A percentile compares a stretch with the other conserved stretches of the same genome.
phyloP scores from a whole-genome alignment of 768 basidiomycete species.

The Psilocybe cubensis region DNA sequence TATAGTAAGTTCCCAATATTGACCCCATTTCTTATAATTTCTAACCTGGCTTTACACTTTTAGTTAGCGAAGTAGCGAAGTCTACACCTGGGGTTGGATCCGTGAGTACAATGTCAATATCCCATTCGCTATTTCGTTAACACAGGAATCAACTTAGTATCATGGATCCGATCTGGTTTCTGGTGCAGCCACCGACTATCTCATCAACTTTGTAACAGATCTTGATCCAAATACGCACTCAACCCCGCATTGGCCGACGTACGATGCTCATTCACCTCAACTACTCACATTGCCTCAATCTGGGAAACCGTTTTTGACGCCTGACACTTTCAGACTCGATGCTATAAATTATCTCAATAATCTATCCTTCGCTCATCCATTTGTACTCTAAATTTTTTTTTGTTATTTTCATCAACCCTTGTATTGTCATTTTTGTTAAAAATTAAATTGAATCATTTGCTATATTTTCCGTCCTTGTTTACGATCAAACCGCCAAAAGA shows the following conservation, averaged over 20 bases:
- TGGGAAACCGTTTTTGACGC: conserved; percentile 34
- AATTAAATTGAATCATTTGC: too few relatives aligned
- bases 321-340: conserved; percentile 46
- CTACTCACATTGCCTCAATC: conserved; percentile 46
- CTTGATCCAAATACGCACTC: conserved; percentile 47
- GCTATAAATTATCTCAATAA: conserved; percentile 39
- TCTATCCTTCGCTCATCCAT: conserved; percentile 33
- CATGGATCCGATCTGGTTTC: conserved; percentile 44
- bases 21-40: conserved; percentile 9
- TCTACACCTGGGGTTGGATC: conserved; percentile 42
- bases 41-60: not conserved
- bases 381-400: conserved; percentile 9
- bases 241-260: conserved; percentile 48
- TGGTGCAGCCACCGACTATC: conserved; percentile 43
- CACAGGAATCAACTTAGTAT: conserved; percentile 27
- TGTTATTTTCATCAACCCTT: not conserved
- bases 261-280: conserved; percentile 33
- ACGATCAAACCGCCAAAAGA: too few relatives aligned
- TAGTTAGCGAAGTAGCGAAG: conserved; percentile 49
- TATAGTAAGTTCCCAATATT: conserved; percentile 34
- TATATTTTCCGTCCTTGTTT: too few relatives aligned
- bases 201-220: conserved; percentile 44
- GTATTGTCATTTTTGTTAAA: too few relatives aligned
- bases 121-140: not conserved
- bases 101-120: conserved; percentile 26